These are phyloP conservation scores for Ogataea dorogensis DNA, from an alignment of 805 yeast genomes.

Conservation along the genomic window DNA sequence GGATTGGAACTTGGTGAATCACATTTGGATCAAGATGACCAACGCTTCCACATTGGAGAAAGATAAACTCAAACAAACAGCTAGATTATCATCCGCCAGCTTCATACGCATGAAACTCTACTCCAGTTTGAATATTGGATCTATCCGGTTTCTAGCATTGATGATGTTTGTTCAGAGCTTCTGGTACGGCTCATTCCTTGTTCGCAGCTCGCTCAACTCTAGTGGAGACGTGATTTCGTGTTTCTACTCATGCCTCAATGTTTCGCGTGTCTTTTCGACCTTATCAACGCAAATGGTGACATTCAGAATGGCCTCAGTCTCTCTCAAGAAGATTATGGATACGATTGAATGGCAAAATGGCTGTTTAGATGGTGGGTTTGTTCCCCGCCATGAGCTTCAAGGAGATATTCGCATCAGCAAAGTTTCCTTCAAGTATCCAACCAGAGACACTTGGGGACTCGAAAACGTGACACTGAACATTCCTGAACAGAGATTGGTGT, in stretches of 20 bases:
- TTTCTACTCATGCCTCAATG: conserved; percentile 73
- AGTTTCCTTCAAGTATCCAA: conserved; percentile 63
- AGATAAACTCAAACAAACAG: conserved; percentile 37
- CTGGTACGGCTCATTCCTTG: conserved; percentile 82
- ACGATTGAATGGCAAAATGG: conserved; percentile 33
- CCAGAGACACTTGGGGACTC: conserved; percentile 50
- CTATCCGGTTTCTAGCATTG: conserved; percentile 55
- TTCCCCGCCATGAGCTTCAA: conserved; percentile 25
- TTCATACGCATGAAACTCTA: conserved; percentile 47
- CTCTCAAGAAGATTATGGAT: conserved; percentile 49
- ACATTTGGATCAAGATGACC: conserved; percentile 58
- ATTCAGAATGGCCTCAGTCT: conserved; percentile 71
- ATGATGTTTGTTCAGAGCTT: conserved; percentile 88
- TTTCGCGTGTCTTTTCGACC: conserved; percentile 60
- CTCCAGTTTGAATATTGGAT: conserved; percentile 54
- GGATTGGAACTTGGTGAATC: conserved; percentile 67
- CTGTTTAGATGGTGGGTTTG: conserved; percentile 7
- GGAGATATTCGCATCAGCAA: conserved; percentile 57
- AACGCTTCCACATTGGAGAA: conserved; percentile 56
- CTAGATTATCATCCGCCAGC: conserved; percentile 34
- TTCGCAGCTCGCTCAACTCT: conserved; percentile 45
- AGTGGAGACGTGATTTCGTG: conserved; percentile 76
- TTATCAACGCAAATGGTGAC: conserved; percentile 56
- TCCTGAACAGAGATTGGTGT: conserved; percentile 48
- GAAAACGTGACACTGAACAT: conserved; percentile 46